Evolutionary conservation across 2,329 filamentous ascomycete species (phyloP), one percentile per base, ranked within the genome.

Genomic region (Fusarium annulatum): DNA sequence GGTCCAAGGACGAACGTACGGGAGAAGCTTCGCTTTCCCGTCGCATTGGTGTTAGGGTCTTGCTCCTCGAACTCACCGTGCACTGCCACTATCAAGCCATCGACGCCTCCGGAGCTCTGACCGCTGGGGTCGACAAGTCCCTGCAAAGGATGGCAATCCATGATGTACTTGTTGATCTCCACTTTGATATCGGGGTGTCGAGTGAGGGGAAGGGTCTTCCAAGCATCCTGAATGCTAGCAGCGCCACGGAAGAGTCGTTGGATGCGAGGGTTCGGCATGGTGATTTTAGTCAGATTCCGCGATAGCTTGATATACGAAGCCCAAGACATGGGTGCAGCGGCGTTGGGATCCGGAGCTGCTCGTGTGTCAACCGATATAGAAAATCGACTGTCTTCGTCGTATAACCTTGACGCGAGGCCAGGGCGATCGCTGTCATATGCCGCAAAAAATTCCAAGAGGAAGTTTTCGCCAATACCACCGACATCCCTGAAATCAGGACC

Each of bases 21-120:
- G 61, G 95, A 94, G 81, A 97, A 97, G 80, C 92, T 94, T 68
- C 94, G 91, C 75, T 91, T 89, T 42, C 90, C 86, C 48, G 88
- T 88, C 49, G 88, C 86, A 53, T 87, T 85, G 28, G 86, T 88
- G 21, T 82, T 82, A 7, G 84, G 81, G 74, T 93, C 89, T 23
- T 91, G 85, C 79, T 97, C 95, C 55, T 96, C 91, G 68, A 94
- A 97, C 77, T 96, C 93, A 71, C 94, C 93, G 76, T 96, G 93
- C n/a, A 96, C 87, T 12, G 89, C 92, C 74, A 97, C 89, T 56
- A 94, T 88, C 72, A 97, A 88, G 12, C 94, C 94, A 72, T 93
- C 93, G 26, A 96, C 93, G 9, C 93, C 94, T 26, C 85, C 84
- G 2, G 84, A 80, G 69, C 87, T 91, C 72, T 91, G 86, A 3